Conservation (phyloP, 2,329 filamentous ascomycete species). For the Pseudonectria foliicola region DNA sequence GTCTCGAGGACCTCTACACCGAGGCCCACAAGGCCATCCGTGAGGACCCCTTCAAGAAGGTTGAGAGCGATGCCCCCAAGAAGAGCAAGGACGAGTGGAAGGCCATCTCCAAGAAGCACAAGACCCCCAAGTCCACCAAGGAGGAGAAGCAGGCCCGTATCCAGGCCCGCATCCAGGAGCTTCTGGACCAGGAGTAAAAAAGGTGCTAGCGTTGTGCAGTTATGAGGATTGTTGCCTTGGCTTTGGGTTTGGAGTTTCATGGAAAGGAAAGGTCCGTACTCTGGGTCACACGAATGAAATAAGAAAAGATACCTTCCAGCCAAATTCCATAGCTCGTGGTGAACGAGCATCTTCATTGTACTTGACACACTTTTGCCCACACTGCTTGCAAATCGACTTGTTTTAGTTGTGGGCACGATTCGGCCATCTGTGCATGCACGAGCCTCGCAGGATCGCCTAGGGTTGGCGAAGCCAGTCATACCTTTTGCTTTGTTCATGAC, state of each 20-base stretch:
- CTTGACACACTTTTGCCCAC: constrained; percentile 3
- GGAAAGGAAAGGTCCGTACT: constrained; percentile 28
- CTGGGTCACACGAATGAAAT: constrained; percentile 31
- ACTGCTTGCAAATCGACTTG: no score
- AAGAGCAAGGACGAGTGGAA: constrained; percentile 98
- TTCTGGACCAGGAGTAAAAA: constrained; percentile 48
- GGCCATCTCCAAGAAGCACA: constrained; percentile 89
- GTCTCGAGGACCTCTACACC: constrained; percentile 90
- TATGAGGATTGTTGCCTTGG: constrained; percentile 24
- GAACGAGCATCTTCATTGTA: constrained; percentile 22
- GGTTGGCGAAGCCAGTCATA: no score
- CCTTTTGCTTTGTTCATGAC: no score
- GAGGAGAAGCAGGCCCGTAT: constrained; percentile 77
- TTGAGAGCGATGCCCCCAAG: constrained; percentile 65
- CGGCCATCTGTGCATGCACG: no score
- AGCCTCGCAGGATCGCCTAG: no score
- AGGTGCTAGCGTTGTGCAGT: constrained; percentile 19
- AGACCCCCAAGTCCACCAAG: constrained; percentile 67
- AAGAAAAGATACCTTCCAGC: constrained; percentile 27
- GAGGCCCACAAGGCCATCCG: constrained; percentile 96
- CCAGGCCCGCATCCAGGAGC: constrained; percentile 83
- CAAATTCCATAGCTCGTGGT: constrained; percentile 23
- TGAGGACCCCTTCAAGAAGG: constrained; percentile 97
- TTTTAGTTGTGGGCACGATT: no score
- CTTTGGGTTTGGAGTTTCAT: constrained; percentile 34